A percentile compares a stretch with the other conserved stretches of the same genome.
Conservation (phyloP, 176 grass and related monocot genomes). For the Lolium multiflorum region DNA sequence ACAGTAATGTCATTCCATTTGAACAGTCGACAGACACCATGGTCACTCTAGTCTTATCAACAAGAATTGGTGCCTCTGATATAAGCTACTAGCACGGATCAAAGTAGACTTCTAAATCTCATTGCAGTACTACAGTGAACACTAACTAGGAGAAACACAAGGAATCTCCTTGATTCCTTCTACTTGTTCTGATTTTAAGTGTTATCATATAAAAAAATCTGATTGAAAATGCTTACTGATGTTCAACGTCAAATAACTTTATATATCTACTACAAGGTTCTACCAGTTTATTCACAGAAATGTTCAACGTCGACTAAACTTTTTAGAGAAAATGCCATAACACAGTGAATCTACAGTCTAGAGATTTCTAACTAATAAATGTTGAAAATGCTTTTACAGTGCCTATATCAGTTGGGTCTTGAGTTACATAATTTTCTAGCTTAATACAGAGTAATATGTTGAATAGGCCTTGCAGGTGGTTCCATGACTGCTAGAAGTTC, state of each 20-base stretch:
- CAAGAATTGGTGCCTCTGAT: background rate
- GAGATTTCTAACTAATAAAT: background rate
- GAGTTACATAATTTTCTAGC: slow-evolving; percentile 7
- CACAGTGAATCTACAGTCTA: background rate
- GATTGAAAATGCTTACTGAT: background rate
- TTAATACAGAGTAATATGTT: background rate
- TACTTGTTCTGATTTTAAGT: background rate
- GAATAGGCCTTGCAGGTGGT: background rate
- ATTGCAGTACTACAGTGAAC: background rate
- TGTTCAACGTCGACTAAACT: background rate
- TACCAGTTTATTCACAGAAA: background rate
- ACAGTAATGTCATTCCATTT: slow-evolving; percentile 39
- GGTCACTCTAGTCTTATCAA: background rate
- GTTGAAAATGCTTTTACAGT: background rate
- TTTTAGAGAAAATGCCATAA: slow-evolving; percentile 24
- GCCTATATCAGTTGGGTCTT: background rate
- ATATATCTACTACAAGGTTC: background rate
- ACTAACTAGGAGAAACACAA: slow-evolving; percentile 18
- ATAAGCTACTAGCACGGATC: background rate
- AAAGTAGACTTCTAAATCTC: slow-evolving; percentile 6
- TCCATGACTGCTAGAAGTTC: slow-evolving; percentile 10
- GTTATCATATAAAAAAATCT: background rate
- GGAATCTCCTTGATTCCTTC: slow-evolving; percentile 13
- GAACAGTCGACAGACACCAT: background rate
- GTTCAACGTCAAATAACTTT: background rate